These are phyloP conservation scores for Vigna angularis DNA, from an alignment of 306 rosid genomes.

Conservation along the genomic window DNA sequence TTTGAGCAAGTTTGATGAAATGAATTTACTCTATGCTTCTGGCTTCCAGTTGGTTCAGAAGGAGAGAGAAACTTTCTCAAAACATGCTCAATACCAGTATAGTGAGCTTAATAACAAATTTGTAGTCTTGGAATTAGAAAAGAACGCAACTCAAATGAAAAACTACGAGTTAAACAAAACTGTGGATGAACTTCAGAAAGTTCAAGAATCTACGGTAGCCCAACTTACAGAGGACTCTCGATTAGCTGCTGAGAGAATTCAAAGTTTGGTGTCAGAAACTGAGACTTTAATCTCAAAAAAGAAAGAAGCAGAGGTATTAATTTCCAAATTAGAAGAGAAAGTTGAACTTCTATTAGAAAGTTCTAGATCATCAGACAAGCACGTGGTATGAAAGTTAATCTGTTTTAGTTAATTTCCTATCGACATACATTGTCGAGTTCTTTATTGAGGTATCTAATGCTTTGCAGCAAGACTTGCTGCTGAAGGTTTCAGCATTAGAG, in stretches of 20 bases:
- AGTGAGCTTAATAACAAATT: slow-evolving; percentile 64
- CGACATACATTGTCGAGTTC: slow-evolving; percentile 29
- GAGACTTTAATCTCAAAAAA: slow-evolving; percentile 69
- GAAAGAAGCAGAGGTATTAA: slow-evolving; percentile 65
- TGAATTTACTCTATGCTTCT: slow-evolving; percentile 67
- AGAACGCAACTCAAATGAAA: slow-evolving; percentile 52
- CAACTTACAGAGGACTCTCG: slow-evolving; percentile 60
- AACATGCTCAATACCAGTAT: slow-evolving; percentile 64
- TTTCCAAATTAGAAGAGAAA: slow-evolving; percentile 73
- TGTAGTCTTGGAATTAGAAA: slow-evolving; percentile 61
- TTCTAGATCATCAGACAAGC: slow-evolving; percentile 69
- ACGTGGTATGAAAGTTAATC: slow-evolving; percentile 62
- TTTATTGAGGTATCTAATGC: slow-evolving; percentile 46
- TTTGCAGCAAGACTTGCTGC: slow-evolving; percentile 76
- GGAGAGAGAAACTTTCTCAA: slow-evolving; percentile 67
- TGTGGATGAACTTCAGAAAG: slow-evolving; percentile 65
- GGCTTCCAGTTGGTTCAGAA: slow-evolving; percentile 70
- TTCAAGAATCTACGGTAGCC: slow-evolving; percentile 60
- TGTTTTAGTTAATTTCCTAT: slow-evolving; percentile 27
- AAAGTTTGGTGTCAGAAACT: slow-evolving; percentile 71
- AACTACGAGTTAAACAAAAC: slow-evolving; percentile 63
- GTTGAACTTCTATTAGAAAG: slow-evolving; percentile 59
- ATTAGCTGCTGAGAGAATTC: slow-evolving; percentile 68
- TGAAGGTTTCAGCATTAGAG: slow-evolving; percentile 70
- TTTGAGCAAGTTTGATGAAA: slow-evolving; percentile 68